Evolutionary conservation across 805 yeast species (phyloP).

Genomic region (Barnettozyma salicaria): DNA sequence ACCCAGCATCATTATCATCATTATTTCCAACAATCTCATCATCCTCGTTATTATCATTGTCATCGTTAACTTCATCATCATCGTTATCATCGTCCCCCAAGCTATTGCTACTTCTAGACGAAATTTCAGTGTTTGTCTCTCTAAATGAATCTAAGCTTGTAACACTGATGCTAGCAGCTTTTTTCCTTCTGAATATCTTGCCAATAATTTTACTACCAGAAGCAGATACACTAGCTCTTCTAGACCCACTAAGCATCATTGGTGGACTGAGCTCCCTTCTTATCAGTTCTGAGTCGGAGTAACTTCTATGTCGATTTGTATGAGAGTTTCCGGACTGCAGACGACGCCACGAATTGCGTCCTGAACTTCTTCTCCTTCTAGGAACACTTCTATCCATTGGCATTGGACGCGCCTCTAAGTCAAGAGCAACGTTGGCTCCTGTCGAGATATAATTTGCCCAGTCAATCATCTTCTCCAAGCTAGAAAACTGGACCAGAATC

Average conservation of each 20-base stretch:
- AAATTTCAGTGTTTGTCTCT: neutral
- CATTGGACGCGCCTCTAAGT: constrained; percentile 60
- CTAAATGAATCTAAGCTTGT: neutral
- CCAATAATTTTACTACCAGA: constrained; percentile 10
- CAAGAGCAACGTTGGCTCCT: constrained; percentile 78
- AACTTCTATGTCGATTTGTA: constrained; percentile 24
- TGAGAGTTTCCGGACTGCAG: constrained; percentile 9
- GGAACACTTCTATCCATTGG: constrained; percentile 83
- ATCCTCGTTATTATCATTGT: constrained; percentile 7
- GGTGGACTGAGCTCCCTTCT: constrained; percentile 25
- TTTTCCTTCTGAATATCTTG: constrained; percentile 6
- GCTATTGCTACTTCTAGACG: neutral
- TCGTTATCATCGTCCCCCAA: constrained; percentile 17
- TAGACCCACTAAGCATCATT: constrained; percentile 6
- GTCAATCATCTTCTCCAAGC: constrained; percentile 59
- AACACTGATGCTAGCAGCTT: neutral
- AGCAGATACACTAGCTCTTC: constrained; percentile 22
- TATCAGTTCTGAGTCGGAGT: constrained; percentile 25
- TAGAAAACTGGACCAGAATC: constrained; percentile 57
- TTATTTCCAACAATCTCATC: constrained; percentile 9
- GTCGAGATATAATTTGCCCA: constrained; percentile 72
- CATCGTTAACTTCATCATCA: constrained; percentile 21
- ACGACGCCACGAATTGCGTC: constrained; percentile 13
- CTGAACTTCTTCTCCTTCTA: constrained; percentile 52
- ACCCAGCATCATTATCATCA: constrained; percentile 13